A percentile compares a stretch with the other conserved stretches of the same genome.
phyloP scores from a whole-genome alignment of 108 stramenopile species.

The Fistulifera solaris region DNA sequence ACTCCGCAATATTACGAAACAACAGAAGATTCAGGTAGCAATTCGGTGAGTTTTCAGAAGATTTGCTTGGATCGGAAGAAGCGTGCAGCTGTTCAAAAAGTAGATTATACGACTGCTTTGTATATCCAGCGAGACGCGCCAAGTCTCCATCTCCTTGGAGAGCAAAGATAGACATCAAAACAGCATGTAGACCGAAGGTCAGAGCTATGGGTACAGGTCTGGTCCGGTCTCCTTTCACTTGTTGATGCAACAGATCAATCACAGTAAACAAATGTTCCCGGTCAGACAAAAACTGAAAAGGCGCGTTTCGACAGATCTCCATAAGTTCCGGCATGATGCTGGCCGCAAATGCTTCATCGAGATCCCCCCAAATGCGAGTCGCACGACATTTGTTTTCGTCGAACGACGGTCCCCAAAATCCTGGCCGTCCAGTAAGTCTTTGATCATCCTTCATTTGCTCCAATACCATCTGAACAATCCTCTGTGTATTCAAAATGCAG shows the following conservation, averaged over 20 bases:
- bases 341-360: constrained; percentile 1
- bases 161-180: constrained; percentile 9
- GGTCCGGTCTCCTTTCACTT: background rate
- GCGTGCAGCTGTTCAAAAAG: constrained; percentile 3
- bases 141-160: constrained; percentile 10
- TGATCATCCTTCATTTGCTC: constrained; percentile 2
- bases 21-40: background rate
- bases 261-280: background rate
- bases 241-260: background rate
- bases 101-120: constrained; percentile 3
- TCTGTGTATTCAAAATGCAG: constrained; percentile 14
- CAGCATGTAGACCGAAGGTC: constrained; percentile 11
- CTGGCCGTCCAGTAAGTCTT: constrained; percentile 1
- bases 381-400: constrained; percentile 2
- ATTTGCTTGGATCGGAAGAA: background rate
- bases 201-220: constrained; percentile 5
- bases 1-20: background rate
- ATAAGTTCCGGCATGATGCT: background rate
- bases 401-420: constrained; percentile 1
- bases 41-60: background rate
- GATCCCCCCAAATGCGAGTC: background rate
- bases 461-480: constrained; percentile 1
- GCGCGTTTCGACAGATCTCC: background rate
- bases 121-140: background rate
- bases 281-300: background rate